Evolutionary conservation across 352 stramenopile species (phyloP).

Genomic region (Phytophthora cactorum): DNA sequence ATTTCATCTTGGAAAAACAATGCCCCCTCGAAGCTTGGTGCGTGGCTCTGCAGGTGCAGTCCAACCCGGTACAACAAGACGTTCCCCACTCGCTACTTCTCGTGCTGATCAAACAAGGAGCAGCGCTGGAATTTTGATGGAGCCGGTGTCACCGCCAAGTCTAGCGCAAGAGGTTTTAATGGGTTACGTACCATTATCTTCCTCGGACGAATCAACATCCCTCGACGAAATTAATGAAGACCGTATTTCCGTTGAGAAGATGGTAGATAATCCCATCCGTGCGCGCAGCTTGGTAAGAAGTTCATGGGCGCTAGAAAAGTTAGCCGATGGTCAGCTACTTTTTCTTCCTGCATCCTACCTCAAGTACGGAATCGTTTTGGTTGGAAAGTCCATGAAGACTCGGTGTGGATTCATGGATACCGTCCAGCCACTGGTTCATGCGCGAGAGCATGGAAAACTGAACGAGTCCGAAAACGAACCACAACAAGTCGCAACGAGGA

Average conservation of each 20-base stretch:
- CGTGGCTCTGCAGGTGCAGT: slow-evolving; percentile 16
- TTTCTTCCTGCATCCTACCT: slow-evolving; percentile 54
- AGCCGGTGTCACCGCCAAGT: slow-evolving; percentile 28
- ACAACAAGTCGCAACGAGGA: neutral
- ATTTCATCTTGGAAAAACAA: slow-evolving; percentile 13
- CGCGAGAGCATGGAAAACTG: slow-evolving; percentile 17
- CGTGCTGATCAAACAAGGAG: slow-evolving; percentile 23
- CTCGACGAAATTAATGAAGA: slow-evolving; percentile 21
- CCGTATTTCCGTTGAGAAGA: slow-evolving; percentile 39
- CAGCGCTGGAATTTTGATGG: slow-evolving; percentile 36
- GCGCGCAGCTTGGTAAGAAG: slow-evolving; percentile 53
- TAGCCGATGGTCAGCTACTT: slow-evolving; percentile 32
- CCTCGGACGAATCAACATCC: slow-evolving; percentile 13
- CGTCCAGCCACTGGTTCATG: slow-evolving; percentile 44
- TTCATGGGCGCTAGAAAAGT: slow-evolving; percentile 45
- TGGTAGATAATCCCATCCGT: slow-evolving; percentile 50
- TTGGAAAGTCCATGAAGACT: slow-evolving; percentile 34
- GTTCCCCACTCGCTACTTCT: neutral
- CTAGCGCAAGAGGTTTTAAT: slow-evolving; percentile 1
- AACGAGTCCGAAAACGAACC: slow-evolving; percentile 12
- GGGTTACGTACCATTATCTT: slow-evolving; percentile 7
- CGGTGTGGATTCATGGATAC: slow-evolving; percentile 53
- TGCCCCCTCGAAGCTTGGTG: slow-evolving; percentile 16
- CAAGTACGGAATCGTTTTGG: slow-evolving; percentile 51
- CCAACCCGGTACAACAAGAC: slow-evolving; percentile 10